These are phyloP conservation scores for Beauveria rudraprayagi DNA, from an alignment of 2,329 filamentous ascomycete genomes.

Conservation along the genomic window DNA sequence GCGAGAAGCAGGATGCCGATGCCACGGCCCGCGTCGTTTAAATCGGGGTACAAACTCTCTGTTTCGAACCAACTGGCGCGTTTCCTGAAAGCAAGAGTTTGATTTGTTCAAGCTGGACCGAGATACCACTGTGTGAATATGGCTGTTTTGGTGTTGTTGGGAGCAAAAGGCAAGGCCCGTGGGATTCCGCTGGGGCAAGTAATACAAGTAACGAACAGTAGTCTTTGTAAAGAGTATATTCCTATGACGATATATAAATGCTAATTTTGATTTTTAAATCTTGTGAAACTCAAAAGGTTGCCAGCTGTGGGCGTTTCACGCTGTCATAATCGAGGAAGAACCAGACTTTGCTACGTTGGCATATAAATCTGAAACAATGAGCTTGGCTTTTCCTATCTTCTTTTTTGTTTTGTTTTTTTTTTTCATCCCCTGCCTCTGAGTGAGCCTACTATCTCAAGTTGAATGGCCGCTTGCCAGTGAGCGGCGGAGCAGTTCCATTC, in stretches of 20 bases:
- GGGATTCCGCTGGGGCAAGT: not conserved
- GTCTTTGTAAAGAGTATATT: not conserved
- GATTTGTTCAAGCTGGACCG: not conserved
- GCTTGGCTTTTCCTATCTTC: no score
- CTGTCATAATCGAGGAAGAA: not conserved
- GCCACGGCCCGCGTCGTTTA: not conserved
- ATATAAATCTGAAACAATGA: no score
- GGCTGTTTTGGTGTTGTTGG: not conserved
- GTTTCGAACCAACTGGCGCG: no score
- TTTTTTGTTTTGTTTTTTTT: not conserved
- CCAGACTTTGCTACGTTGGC: no score
- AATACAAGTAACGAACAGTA: not conserved
- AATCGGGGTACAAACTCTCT: not conserved
- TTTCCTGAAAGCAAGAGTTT: not conserved
- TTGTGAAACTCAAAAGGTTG: not conserved
- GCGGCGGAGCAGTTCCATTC: not conserved
- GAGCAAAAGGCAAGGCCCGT: not conserved
- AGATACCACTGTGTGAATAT: not conserved
- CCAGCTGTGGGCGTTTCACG: not conserved
- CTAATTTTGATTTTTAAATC: no score
- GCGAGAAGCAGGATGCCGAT: slow-evolving; percentile 6
- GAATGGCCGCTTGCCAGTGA: not conserved
- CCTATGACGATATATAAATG: not conserved
- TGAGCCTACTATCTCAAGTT: not conserved
- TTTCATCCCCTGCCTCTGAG: not conserved